Evolutionary conservation across 768 basidiomycete species (phyloP), one percentile per base, ranked within the genome.

Genomic region (Agaricus bisporus): DNA sequence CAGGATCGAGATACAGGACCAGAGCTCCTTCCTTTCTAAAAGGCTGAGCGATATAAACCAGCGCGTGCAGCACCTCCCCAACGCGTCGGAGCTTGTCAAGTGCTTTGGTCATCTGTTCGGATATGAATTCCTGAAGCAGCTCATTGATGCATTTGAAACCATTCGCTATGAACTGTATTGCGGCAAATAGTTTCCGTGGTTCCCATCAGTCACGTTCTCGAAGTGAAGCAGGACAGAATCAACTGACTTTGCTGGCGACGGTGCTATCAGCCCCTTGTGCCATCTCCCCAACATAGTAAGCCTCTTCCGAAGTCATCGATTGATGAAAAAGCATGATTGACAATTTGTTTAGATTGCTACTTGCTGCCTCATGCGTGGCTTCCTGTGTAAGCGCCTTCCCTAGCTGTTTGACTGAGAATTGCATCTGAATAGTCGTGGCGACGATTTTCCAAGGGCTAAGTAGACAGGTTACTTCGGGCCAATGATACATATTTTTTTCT

Each of bases 371-470:
- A 56, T 72, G 78, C 38, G 73, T 78, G 9, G 74, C 70, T 38
- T 83, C 82, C 37, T 80, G 76, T n/a, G 73, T 69, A 29, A 91
- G 74, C 10, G 82, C 81, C 46, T 84, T 78, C 15, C 83, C 86
- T 60, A 91, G 69, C 59, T 88, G 86, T 62, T 86, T 81, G 49
- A 91, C 72, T 41, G 83, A 80, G 37, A 91, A 77, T 54, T 89
- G 86, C 57, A 91, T 76, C 59, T 89, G 85, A 51, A 91, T 85
- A 5, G 85, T 83, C 0, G 91, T 90, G 2, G 87, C 86, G 9
- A 86, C 81, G 22, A 91, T 78, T 61, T 86, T 88, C 88, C 90
- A 92, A 0, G 88, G 90, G 56, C 86, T 90, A 26, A 91, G 70
- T 29, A 87, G 70, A 9, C 81, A 82, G 0, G 81, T 82, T 11